phyloP scores from a whole-genome alignment of 192 early-diverging fungal genomes.

The Lunasporangiospora selenospora region DNA sequence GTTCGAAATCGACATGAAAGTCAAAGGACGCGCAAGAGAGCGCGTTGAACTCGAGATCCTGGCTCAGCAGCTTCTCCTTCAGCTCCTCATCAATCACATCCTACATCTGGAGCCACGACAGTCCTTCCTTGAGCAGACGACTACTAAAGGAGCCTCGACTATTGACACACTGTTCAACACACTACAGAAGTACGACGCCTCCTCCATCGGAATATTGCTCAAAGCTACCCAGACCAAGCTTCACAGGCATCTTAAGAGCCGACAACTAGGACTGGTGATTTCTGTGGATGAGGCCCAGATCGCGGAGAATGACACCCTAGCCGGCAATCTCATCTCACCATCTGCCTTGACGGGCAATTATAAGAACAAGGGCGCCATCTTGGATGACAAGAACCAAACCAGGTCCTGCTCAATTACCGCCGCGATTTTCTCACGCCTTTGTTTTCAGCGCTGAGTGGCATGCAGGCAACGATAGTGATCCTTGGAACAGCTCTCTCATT shows the following conservation, averaged over 20 bases:
- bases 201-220: constrained; percentile 2
- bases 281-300: constrained; percentile 30
- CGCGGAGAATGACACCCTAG: constrained; percentile 5
- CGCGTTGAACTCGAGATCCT: constrained; percentile 8
- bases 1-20: neutral
- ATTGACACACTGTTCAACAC: neutral
- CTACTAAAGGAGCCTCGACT: neutral
- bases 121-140: constrained; percentile 7
- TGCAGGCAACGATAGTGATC: constrained; percentile 4
- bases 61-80: constrained; percentile 2
- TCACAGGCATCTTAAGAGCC: neutral
- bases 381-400: neutral
- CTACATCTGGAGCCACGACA: neutral
- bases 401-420: no score
- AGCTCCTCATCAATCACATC: constrained; percentile 7
- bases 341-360: neutral
- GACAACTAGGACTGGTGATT: constrained; percentile 11
- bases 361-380: neutral
- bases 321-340: neutral
- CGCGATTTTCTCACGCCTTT: constrained; percentile 8
- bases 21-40: constrained; percentile 1
- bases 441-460: neutral
- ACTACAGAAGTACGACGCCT: neutral
- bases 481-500: constrained; percentile 12
- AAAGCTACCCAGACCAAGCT: neutral